phyloP scores from a whole-genome alignment of 1,284 basidiomycete species.

The Singerocomus inundabilis region DNA sequence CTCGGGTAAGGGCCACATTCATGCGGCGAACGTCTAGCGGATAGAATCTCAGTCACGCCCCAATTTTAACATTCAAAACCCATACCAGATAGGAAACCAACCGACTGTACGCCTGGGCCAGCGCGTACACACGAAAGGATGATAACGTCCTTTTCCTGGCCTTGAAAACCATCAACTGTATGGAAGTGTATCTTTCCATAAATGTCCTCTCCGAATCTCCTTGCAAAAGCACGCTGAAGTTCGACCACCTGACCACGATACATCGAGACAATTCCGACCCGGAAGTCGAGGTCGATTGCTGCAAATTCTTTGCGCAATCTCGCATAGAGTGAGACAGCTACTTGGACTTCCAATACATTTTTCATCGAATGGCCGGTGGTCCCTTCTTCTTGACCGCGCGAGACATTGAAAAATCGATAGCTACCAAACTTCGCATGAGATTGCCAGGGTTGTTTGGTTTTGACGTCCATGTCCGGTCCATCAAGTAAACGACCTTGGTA shows the following conservation, averaged over 20 bases:
- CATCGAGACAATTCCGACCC: constrained; percentile 92
- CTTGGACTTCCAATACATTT: constrained; percentile 76
- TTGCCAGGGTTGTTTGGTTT: constrained; percentile 91
- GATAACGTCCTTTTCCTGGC: constrained; percentile 96
- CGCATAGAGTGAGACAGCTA: constrained; percentile 79
- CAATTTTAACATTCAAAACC: constrained; percentile 1
- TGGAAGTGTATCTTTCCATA: constrained; percentile 85
- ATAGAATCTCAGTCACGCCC: constrained; percentile 9
- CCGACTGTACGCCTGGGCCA: constrained; percentile 72
- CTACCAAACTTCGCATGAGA: constrained; percentile 74
- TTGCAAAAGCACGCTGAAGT: constrained; percentile 69
- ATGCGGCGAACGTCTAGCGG: constrained; percentile 77
- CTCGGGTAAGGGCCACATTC: constrained; percentile 97
- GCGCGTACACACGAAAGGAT: constrained; percentile 94
- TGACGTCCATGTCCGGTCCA: constrained; percentile 84
- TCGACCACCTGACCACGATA: constrained; percentile 91
- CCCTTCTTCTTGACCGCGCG: constrained; percentile 56
- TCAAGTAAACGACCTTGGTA: constrained; percentile 83
- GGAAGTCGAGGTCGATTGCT: constrained; percentile 65
- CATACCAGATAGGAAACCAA: constrained; percentile 88
- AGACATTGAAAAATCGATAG: constrained; percentile 88
- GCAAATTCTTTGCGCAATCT: constrained; percentile 70
- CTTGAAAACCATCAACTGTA: constrained; percentile 98
- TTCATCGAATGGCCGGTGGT: constrained; percentile 68
- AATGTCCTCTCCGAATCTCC: constrained; percentile 74